Evolutionary conservation across 2,329 filamentous ascomycete species (phyloP).

Genomic region (Diplodia seriata): DNA sequence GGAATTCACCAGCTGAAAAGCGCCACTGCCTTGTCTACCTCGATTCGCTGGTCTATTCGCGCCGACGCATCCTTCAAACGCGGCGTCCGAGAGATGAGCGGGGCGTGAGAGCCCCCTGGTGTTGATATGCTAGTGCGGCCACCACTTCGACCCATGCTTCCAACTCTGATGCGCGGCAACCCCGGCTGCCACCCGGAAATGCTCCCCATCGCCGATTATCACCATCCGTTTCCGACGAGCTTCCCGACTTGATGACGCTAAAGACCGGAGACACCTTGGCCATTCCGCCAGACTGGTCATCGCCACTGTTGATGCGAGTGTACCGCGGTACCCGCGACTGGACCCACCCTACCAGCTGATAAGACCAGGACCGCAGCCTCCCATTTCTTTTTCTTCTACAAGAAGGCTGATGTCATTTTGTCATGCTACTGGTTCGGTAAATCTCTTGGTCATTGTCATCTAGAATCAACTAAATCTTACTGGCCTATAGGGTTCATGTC

Average conservation of each 20-base stretch:
- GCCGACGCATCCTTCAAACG: no score
- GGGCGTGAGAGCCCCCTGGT: no score
- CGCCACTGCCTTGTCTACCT: not conserved
- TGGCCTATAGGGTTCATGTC: not conserved
- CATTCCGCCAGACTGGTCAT: not conserved
- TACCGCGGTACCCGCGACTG: no score
- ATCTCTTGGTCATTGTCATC: no score
- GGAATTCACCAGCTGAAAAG: not conserved
- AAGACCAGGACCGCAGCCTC: constrained; percentile 36
- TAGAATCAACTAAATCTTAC: not conserved
- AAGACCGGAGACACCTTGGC: not conserved
- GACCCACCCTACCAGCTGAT: constrained; percentile 31
- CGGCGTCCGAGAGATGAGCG: not conserved
- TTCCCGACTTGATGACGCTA: constrained; percentile 3
- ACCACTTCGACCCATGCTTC: not conserved
- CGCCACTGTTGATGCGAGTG: no score
- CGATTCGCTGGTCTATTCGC: not conserved
- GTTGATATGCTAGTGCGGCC: not conserved
- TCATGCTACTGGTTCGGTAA: constrained; percentile 33
- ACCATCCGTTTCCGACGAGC: constrained; percentile 13
- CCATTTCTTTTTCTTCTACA: constrained; percentile 37
- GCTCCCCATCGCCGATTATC: not conserved
- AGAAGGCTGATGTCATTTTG: constrained; percentile 37
- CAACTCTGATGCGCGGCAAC: no score
- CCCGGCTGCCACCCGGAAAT: not conserved